phyloP scores from a whole-genome alignment of 768 basidiomycete species.

The Boletus sp. region DNA sequence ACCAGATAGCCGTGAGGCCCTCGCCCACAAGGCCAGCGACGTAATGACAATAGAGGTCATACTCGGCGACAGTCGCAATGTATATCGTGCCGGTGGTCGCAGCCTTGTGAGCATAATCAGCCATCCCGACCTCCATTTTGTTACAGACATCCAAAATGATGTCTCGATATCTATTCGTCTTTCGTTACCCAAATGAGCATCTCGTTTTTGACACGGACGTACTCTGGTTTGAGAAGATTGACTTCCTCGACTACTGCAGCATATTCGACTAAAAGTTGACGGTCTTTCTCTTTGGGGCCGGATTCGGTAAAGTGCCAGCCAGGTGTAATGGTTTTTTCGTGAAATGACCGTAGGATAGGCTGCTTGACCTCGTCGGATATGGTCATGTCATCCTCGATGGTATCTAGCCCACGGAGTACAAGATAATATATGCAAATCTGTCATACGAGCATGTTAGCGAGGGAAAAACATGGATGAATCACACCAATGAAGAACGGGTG shows the following conservation, averaged over 20 bases:
- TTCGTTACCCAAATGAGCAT: background rate
- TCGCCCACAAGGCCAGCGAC: slow-evolving; percentile 98
- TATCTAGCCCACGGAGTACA: slow-evolving; percentile 91
- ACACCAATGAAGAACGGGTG: no score
- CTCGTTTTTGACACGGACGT: background rate
- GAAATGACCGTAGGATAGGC: slow-evolving; percentile 78
- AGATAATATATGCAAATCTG: slow-evolving; percentile 96
- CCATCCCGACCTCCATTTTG: slow-evolving; percentile 96
- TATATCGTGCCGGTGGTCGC: slow-evolving; percentile 67
- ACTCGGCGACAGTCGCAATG: slow-evolving; percentile 77
- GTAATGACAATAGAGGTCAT: slow-evolving; percentile 98
- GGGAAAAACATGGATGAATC: background rate
- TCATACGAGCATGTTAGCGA: background rate
- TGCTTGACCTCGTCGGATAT: slow-evolving; percentile 85
- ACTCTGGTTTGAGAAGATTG: slow-evolving; percentile 64
- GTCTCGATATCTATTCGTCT: slow-evolving; percentile 54
- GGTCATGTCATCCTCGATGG: slow-evolving; percentile 98
- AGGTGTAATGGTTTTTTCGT: slow-evolving; percentile 71
- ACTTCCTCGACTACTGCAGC: slow-evolving; percentile 79
- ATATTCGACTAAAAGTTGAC: slow-evolving; percentile 82
- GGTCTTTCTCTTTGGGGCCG: slow-evolving; percentile 87
- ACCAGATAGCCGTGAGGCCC: slow-evolving; percentile 85
- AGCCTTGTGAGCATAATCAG: slow-evolving; percentile 87
- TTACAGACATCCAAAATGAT: slow-evolving; percentile 80
- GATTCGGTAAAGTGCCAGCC: slow-evolving; percentile 85